Evolutionary conservation across 2,329 filamentous ascomycete genomes (phyloP), one percentile per base, ranked within the genome.

Genomic region (Plenodomus lindquistii): DNA sequence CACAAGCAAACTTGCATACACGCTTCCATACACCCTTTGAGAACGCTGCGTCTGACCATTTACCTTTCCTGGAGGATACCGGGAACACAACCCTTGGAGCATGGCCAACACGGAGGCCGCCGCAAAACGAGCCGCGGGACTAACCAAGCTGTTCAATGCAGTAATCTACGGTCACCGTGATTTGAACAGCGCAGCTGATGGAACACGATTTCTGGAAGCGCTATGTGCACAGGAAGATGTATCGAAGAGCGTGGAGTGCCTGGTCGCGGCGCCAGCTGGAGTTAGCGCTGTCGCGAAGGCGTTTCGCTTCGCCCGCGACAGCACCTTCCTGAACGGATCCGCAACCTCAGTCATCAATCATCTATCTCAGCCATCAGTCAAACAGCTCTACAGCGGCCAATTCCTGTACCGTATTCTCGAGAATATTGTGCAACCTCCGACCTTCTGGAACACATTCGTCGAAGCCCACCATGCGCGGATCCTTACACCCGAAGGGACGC

Each of bases 381-480:
- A 80, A 50, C 67, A 75, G 21, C 59, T 84, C 2, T 78, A 74
- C 44, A 73, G 75, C 42, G 83, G 83, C 0, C 70, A 77, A 11
- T 74, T 82, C 34, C 67, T 85, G 2, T 67, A 72, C 24, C 68
- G 75, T 13, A 40, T 85, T 2, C 60, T 85, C 1, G 50, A 72
- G 0, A 66, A 70, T 1, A 69, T 85, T 2, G 65, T 80, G 1
- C 69, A 81, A 1, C 83, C 84, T 0, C 76, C 77, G 0, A 79
- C 78, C 0, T 72, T 85, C 11, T 86, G 84, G 84, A 73, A 75
- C 15, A 72, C 75, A 0, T 58, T 84, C 2, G 35, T 80, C 16
- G 50, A 67, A 0, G 61, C 64, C 3, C 59, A 69, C 22, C 36
- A 62, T 21, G 39, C 59, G 6, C 52, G 54, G 1, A 37, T 48